A percentile compares a stretch with the other conserved stretches of the same genome.
Conservation (phyloP, 768 basidiomycete genomes). For the Plicaturopsis crispa region DNA sequence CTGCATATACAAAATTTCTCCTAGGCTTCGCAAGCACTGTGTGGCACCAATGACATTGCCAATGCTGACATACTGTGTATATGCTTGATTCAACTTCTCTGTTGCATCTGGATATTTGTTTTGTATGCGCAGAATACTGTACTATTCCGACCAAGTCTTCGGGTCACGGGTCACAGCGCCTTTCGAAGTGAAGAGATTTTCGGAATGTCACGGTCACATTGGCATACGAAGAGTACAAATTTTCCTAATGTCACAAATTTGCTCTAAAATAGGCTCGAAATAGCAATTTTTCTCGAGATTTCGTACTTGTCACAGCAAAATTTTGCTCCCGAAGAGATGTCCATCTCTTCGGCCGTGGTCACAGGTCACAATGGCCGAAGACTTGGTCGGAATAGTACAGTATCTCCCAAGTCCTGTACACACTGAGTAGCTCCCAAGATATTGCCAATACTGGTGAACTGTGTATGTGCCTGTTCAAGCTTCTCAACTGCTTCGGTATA, state of each 20-base stretch:
- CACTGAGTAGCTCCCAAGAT: slow-evolving; percentile 3
- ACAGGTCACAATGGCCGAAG: too few relatives aligned
- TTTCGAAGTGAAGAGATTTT: too few relatives aligned
- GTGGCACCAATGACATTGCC: slow-evolving; percentile 1
- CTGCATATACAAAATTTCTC: slow-evolving; percentile 4
- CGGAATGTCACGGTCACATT: too few relatives aligned
- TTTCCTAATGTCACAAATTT: too few relatives aligned
- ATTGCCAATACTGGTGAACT: slow-evolving; percentile 3
- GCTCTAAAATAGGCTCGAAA: too few relatives aligned
- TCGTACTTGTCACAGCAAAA: slow-evolving; percentile 1
- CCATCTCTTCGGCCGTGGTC: background rate
- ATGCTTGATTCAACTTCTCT: background rate
- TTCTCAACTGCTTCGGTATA: slow-evolving; percentile 1
- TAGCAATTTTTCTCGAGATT: background rate
- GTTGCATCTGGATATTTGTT: slow-evolving; percentile 1
- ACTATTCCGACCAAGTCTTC: slow-evolving; percentile 3
- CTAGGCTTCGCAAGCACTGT: slow-evolving; percentile 5
- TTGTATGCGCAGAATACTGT: slow-evolving; percentile 1
- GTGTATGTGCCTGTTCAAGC: background rate
- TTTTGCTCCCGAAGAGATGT: slow-evolving; percentile 3
- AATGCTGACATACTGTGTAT: slow-evolving; percentile 1
- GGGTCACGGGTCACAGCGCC: too few relatives aligned
- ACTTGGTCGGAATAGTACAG: background rate
- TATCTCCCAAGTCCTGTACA: slow-evolving; percentile 3
- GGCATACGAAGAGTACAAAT: too few relatives aligned